A percentile compares a stretch with the other conserved stretches of the same genome.
Conservation (phyloP, 208 protist species). For the Wallacemonas sp. region DNA sequence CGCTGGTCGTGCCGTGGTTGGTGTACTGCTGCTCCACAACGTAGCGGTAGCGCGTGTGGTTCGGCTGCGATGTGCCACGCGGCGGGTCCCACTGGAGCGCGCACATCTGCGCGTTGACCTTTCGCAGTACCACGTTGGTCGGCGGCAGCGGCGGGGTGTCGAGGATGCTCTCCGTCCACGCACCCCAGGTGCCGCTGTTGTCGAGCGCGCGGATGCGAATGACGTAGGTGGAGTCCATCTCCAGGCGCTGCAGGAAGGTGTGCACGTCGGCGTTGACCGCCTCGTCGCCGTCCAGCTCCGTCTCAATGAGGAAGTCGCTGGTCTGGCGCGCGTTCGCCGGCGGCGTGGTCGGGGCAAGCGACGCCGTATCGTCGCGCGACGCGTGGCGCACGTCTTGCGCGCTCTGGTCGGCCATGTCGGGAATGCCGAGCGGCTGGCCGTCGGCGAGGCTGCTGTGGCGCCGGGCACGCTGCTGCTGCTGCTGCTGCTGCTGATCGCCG, state of each 20-base stretch:
- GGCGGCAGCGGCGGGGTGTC: constrained; percentile 79
- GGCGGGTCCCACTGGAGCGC: constrained; percentile 79
- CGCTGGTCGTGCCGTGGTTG: constrained; percentile 17
- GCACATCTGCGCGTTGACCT: constrained; percentile 79
- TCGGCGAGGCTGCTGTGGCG: constrained; percentile 10
- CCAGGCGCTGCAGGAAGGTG: constrained; percentile 42
- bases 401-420: constrained; percentile 43
- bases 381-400: constrained; percentile 6
- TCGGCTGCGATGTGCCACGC: constrained; percentile 6
- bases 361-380: constrained; percentile 2
- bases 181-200: constrained; percentile 68
- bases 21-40: constrained; percentile 66
- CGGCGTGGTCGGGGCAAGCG: background rate
- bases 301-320: constrained; percentile 16
- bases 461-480: background rate
- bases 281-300: constrained; percentile 23
- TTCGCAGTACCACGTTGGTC: constrained; percentile 56
- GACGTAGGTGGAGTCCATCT: constrained; percentile 64
- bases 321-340: background rate
- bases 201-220: constrained; percentile 80
- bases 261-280: constrained; percentile 18
- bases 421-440: constrained; percentile 27
- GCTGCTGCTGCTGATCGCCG: background rate
- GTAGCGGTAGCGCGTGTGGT: constrained; percentile 60
- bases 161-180: constrained; percentile 61